Evolutionary conservation across 2,329 filamentous ascomycete genomes (phyloP), one percentile per base, ranked within the genome.

Genomic region (Aspergillus thermomutatus): DNA sequence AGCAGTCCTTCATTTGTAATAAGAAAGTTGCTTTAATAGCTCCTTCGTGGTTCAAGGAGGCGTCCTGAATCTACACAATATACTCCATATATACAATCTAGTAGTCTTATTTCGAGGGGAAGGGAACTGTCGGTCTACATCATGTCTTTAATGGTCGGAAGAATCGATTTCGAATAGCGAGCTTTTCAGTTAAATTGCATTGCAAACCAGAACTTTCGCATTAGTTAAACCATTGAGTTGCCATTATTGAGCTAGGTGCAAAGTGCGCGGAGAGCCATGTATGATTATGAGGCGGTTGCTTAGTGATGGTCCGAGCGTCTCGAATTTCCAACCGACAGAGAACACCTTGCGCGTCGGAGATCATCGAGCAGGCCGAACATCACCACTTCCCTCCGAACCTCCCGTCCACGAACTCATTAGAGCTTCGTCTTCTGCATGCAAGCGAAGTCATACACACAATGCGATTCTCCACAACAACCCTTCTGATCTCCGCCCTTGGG

Each of bases 401-500:
- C 49, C 55, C 52, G 41, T 50, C 21, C 45, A 50, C 34, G 34
- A 50, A 21, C 21, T 37, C 9, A n/a, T 26, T 40, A n/a, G 11
- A 17, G 10, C n/a, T 54, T 31, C 26, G 19, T 28, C 10, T 7
- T 4, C n/a, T 26, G 9, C 40, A 23, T n/a, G 17, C 45, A 19
- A 49, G 43, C 3, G 31, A 52, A 53, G 56, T 19, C 14, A 25
- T 19, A 50, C 41, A 21, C 63, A 70, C 53, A 41, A 80, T 79
- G 77, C 74, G 72, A 58, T 72, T 79, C 63, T 72, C 69, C 61
- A 61, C 71, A 54, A 66, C 69, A 53, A 66, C 75, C 54, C 66
- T 77, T 56, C 64, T 77, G 55, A 74, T 83, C 65, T 81, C 82
- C 64, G 79, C 80, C 69, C 75, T 90, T 72, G 80, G 71, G 47